These are phyloP conservation scores for Thraustotheca clavata DNA, from an alignment of 352 stramenopile species.

Conservation along the genomic window DNA sequence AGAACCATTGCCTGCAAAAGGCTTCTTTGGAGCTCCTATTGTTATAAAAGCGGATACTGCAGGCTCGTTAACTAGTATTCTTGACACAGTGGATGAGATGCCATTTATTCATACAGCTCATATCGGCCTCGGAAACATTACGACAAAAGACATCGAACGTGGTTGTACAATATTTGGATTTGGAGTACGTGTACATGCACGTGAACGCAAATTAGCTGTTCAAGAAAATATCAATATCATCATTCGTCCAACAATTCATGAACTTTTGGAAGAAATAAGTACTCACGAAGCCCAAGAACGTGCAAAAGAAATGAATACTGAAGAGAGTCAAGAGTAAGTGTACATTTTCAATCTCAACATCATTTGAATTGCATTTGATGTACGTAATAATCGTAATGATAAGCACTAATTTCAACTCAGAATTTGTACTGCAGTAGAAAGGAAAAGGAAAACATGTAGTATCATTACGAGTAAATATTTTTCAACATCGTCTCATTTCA, in stretches of 20 bases:
- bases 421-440: too few relatives aligned
- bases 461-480: too few relatives aligned
- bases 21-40: constrained; percentile 35
- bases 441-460: too few relatives aligned
- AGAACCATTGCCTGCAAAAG: constrained; percentile 4
- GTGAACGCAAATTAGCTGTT: constrained; percentile 47
- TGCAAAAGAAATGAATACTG: neutral
- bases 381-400: too few relatives aligned
- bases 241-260: constrained; percentile 60
- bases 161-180: constrained; percentile 81
- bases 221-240: constrained; percentile 55
- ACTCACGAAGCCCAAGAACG: neutral
- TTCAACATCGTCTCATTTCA: too few relatives aligned
- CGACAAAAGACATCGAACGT: constrained; percentile 65
- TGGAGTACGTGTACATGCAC: constrained; percentile 58
- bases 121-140: constrained; percentile 72
- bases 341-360: too few relatives aligned
- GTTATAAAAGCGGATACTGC: constrained; percentile 73
- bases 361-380: too few relatives aligned
- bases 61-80: constrained; percentile 72
- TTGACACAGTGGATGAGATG: constrained; percentile 69
- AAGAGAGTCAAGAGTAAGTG: too few relatives aligned
- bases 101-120: constrained; percentile 49
- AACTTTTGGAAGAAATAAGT: constrained; percentile 63
- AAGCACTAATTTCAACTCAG: too few relatives aligned